These are phyloP conservation scores for Eimeria falciformis DNA, from an alignment of 169 alveolate genomes.

Conservation along the genomic window DNA sequence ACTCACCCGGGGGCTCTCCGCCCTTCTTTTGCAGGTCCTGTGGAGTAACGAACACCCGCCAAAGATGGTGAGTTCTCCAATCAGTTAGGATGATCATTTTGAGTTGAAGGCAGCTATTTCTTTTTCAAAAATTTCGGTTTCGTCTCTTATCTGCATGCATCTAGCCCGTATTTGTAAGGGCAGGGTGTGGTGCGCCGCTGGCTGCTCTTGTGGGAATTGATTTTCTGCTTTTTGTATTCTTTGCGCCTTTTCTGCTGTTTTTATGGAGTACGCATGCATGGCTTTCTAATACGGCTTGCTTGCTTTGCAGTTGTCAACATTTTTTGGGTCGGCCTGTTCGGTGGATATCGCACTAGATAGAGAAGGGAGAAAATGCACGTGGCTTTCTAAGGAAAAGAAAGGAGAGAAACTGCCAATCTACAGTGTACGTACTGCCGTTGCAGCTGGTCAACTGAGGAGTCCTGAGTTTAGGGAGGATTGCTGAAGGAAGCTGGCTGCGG, in stretches of 20 bases:
- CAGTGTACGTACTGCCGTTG: background rate
- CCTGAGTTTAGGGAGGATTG: background rate
- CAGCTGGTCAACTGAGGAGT: background rate
- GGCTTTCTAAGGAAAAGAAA: constrained; percentile 49
- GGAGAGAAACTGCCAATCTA: constrained; percentile 73
- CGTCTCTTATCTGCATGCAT: too few species aligned
- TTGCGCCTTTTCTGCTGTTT: background rate
- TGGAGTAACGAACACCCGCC: too few species aligned
- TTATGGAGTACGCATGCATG: background rate
- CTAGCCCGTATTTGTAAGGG: too few species aligned
- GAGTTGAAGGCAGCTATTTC: too few species aligned
- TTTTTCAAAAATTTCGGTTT: too few species aligned
- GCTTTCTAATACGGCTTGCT: background rate
- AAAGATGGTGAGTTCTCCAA: too few species aligned
- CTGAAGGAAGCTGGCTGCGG: background rate
- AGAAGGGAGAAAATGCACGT: constrained; percentile 67
- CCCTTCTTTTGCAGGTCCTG: too few species aligned
- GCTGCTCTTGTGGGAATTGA: too few species aligned
- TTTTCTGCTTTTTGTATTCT: background rate
- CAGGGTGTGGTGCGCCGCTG: too few species aligned
- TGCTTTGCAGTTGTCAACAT: constrained; percentile 43
- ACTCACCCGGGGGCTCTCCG: too few species aligned
- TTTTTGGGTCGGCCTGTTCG: constrained; percentile 67
- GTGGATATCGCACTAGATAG: constrained; percentile 57
- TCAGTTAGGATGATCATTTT: too few species aligned